phyloP scores from a whole-genome alignment of 176 grass and related monocot species.

The Triticum turgidum region DNA sequence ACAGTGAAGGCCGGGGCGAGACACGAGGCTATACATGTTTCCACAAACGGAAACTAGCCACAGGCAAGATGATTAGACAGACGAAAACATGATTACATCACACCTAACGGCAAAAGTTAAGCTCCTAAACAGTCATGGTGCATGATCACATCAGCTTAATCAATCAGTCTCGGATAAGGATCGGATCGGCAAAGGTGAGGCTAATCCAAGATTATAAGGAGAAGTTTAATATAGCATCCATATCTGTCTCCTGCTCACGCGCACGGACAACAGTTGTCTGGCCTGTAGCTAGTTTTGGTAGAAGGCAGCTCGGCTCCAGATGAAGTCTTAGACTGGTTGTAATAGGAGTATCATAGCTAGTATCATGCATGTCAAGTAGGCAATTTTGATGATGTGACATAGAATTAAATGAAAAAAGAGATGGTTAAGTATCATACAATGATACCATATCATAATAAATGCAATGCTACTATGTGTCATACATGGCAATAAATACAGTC shows the following conservation, averaged over 20 bases:
- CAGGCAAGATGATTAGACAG: neutral
- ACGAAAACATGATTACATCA: neutral
- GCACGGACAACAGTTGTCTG: neutral
- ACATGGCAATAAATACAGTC: too few species aligned
- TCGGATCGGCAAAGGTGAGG: neutral
- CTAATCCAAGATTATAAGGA: neutral
- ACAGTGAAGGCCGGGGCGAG: neutral
- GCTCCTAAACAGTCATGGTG: neutral
- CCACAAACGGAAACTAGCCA: neutral
- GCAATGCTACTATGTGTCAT: too few species aligned
- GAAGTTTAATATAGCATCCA: neutral
- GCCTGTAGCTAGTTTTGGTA: too few species aligned
- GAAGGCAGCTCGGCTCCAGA: too few species aligned
- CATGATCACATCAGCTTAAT: neutral
- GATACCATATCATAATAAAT: too few species aligned
- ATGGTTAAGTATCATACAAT: too few species aligned
- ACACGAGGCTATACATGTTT: neutral
- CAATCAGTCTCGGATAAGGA: neutral
- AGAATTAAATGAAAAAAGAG: too few species aligned
- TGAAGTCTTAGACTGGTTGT: too few species aligned
- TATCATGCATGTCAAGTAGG: too few species aligned
- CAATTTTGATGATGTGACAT: too few species aligned
- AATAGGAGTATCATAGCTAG: too few species aligned
- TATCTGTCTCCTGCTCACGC: neutral
- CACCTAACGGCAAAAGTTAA: neutral